Conservation (phyloP, 768 basidiomycete species). For the Leccinum imitatum region DNA sequence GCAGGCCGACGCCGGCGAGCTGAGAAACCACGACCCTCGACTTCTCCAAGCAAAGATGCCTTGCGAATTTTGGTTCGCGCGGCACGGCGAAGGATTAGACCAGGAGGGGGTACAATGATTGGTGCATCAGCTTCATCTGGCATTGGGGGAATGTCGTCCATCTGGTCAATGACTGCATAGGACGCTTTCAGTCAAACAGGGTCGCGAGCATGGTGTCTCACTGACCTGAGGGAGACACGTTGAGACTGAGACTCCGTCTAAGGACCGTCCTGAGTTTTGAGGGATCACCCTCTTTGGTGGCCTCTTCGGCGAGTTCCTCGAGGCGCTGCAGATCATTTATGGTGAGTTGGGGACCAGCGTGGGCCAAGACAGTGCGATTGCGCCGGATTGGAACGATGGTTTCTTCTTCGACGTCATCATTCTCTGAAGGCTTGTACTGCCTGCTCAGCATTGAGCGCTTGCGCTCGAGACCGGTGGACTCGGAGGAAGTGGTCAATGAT, state of each 20-base stretch:
- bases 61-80: constrained; percentile 97
- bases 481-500: constrained; percentile 42
- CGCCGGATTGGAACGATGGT: constrained; percentile 68
- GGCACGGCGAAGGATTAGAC: constrained; percentile 85
- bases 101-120: constrained; percentile 80
- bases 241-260: constrained; percentile 80
- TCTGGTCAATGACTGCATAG: constrained; percentile 58
- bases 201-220: constrained; percentile 15
- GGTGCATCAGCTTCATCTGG: constrained; percentile 87
- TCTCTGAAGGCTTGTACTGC: constrained; percentile 82
- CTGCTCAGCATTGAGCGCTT: constrained; percentile 93
- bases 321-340: constrained; percentile 93
- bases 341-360: constrained; percentile 81
- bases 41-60: constrained; percentile 69
- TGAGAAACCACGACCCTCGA: constrained; percentile 80
- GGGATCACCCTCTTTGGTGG: constrained; percentile 78
- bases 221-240: constrained; percentile 83
- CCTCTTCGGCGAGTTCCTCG: constrained; percentile 91
- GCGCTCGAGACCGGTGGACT: constrained; percentile 56
- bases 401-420: constrained; percentile 73
- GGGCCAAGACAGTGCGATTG: constrained; percentile 63
- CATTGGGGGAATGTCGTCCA: constrained; percentile 66
- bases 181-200: constrained; percentile 24
- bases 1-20: constrained; percentile 31
- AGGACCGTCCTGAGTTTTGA: constrained; percentile 74